Percentiles rank a stretch among this genome's conserved stretches.
These are phyloP conservation scores for Leishmania tropica DNA, from an alignment of 208 protist species.

Conservation along the genomic window DNA sequence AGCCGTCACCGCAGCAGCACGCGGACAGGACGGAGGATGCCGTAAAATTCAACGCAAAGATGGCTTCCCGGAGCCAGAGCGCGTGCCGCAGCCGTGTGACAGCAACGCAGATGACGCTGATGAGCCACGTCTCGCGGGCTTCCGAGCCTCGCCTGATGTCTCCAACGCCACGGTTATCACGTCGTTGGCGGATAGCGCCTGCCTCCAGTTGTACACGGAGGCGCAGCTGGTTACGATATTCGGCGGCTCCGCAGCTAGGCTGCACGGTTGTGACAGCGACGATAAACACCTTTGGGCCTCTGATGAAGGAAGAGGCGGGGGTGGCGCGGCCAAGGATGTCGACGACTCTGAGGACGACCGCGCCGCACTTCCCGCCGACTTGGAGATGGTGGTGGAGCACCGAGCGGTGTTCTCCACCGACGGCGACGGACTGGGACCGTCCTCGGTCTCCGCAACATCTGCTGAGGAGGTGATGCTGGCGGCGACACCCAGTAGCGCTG, in stretches of 20 bases:
- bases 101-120: constrained; percentile 5
- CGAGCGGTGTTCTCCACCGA: background rate
- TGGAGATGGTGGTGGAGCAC: background rate
- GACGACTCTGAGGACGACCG: background rate
- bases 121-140: background rate
- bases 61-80: background rate
- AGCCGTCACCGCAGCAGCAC: background rate
- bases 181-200: constrained; percentile 10
- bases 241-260: background rate
- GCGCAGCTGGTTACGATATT: constrained; percentile 10
- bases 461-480: background rate
- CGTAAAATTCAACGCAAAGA: background rate
- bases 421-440: background rate
- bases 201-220: constrained; percentile 16
- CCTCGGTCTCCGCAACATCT: constrained; percentile 1
- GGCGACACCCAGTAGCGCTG: background rate
- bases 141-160: constrained; percentile 10
- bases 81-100: background rate
- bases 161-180: constrained; percentile 6
- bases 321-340: background rate
- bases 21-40: background rate
- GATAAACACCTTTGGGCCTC: background rate
- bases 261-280: background rate
- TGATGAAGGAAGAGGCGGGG: background rate
- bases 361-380: background rate